Base-by-base conservation (phyloP, 140 eudicot genomes). In the Anethum foeniculum region DNA sequence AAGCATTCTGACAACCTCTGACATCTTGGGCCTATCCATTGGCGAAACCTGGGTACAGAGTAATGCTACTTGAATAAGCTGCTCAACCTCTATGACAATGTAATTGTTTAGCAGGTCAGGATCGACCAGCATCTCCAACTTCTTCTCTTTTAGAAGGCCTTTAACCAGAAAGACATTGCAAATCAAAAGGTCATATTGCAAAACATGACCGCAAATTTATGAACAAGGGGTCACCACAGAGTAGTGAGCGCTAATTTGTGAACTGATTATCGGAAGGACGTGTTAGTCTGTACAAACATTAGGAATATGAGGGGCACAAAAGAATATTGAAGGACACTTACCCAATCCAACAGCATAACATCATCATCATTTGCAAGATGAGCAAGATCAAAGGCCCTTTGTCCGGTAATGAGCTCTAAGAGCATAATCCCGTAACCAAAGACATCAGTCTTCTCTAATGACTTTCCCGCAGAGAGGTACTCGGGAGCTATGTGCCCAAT, bases 401-500 rank as follows among this genome's bases (percentile, higher is more conserved):
- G 84, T 16, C 84, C 81, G 0, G 84, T 82, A 5, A 82, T 36
- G 0, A 82, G 49, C 43, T 82, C 84, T 30, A 82, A 46, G 15
- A 82, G 81, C 76, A 82, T 77, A 82, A 82, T 82, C 25, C 84
- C 84, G 47, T 56, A 82, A 3, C 84, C 84, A 6, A 82, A 82
- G 30, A 82, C 84, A 64, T 82, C 84, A 25, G 84, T 82, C 75
- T 47, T 76, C 48, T 82, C 84, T 15, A 81, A 82, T 36, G 84
- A 82, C 76, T 75, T 77, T 7, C 84, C 84, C 0, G 84, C 76
- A 7, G 77, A 75, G 4, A 82, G 32, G 21, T 81, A 81, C 38
- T 81, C 84, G 5, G 84, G 84, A n/a, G 84, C 84, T 75, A 81
- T 81, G 84, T 81, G 84, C 27, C 84, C 84, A 23, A 81, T 77